phyloP scores from a whole-genome alignment of 2,329 filamentous ascomycete species.

The Colletotrichum paranaense region DNA sequence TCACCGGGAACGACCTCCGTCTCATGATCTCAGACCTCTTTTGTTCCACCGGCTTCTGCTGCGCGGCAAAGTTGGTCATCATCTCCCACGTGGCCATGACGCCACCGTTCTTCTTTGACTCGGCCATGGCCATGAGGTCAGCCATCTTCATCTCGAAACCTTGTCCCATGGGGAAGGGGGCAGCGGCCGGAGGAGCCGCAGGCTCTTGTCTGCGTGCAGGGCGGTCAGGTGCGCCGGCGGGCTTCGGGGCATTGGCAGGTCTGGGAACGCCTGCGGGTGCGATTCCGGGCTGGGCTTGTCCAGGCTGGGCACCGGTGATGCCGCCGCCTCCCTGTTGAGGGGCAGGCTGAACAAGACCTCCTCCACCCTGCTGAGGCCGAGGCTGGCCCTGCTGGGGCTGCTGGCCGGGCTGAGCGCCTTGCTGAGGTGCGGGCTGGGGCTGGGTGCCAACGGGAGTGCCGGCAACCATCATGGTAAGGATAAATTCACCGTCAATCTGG shows the following conservation, averaged over 20 bases:
- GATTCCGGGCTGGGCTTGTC: constrained; percentile 17
- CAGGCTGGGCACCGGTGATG: constrained; percentile 21
- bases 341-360: background rate
- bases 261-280: background rate
- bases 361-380: background rate
- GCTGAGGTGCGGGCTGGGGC: constrained; percentile 16
- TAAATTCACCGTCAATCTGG: constrained; percentile 39
- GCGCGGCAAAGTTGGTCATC: constrained; percentile 20
- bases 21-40: constrained; percentile 18
- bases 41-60: constrained; percentile 18
- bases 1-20: constrained; percentile 11
- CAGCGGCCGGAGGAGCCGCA: background rate
- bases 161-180: background rate
- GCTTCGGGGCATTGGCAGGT: background rate
- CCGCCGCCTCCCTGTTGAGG: constrained; percentile 16
- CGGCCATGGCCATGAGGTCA: constrained; percentile 27
- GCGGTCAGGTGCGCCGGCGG: background rate
- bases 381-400: constrained; percentile 14
- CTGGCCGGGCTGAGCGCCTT: constrained; percentile 1
- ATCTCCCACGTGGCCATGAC: constrained; percentile 28
- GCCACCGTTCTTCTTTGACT: constrained; percentile 22
- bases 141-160: constrained; percentile 31
- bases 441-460: constrained; percentile 28
- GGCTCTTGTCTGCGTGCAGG: background rate
- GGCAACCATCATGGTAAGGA: constrained; percentile 38